These are phyloP conservation scores for Leccinum huronense DNA, from an alignment of 1,284 basidiomycete species.

Conservation along the genomic window DNA sequence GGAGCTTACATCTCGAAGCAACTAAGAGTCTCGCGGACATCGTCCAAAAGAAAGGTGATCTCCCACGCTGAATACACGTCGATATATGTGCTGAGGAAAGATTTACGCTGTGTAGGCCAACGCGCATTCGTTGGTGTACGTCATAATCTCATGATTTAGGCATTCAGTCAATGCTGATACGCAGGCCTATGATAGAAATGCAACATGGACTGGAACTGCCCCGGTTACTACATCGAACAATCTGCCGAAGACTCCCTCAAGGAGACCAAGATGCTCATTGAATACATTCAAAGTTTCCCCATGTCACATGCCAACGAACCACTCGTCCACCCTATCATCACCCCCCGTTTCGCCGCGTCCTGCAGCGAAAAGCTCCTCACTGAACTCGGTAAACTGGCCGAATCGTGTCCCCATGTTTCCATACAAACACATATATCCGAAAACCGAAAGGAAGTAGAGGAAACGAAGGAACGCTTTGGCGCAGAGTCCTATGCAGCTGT, in stretches of 20 bases:
- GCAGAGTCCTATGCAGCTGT: slow-evolving; percentile 67
- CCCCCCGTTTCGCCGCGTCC: slow-evolving; percentile 93
- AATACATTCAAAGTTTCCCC: slow-evolving; percentile 61
- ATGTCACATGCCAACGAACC: slow-evolving; percentile 28
- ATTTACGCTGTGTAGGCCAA: slow-evolving; percentile 56
- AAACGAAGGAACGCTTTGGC: slow-evolving; percentile 67
- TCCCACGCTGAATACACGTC: slow-evolving; percentile 14
- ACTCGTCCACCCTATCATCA: slow-evolving; percentile 86
- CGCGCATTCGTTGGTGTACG: slow-evolving; percentile 80
- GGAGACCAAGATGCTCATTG: slow-evolving; percentile 63
- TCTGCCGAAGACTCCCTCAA: slow-evolving; percentile 55
- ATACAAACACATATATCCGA: slow-evolving; percentile 95
- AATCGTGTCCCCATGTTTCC: slow-evolving; percentile 53
- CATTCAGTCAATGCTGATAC: slow-evolving; percentile 5
- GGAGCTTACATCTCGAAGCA: slow-evolving; percentile 76
- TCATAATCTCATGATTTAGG: slow-evolving; percentile 12
- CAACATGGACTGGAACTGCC: slow-evolving; percentile 83
- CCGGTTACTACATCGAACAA: slow-evolving; percentile 70
- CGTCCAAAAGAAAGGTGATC: slow-evolving; percentile 58
- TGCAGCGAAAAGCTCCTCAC: slow-evolving; percentile 71
- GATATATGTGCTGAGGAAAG: slow-evolving; percentile 4
- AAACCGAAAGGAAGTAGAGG: slow-evolving; percentile 72
- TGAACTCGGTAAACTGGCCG: slow-evolving; percentile 53
- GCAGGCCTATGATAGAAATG: slow-evolving; percentile 63
- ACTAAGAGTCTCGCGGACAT: slow-evolving; percentile 80